phyloP scores from a whole-genome alignment of 1,139 yeast genomes.

The Lodderomyces margitis region DNA sequence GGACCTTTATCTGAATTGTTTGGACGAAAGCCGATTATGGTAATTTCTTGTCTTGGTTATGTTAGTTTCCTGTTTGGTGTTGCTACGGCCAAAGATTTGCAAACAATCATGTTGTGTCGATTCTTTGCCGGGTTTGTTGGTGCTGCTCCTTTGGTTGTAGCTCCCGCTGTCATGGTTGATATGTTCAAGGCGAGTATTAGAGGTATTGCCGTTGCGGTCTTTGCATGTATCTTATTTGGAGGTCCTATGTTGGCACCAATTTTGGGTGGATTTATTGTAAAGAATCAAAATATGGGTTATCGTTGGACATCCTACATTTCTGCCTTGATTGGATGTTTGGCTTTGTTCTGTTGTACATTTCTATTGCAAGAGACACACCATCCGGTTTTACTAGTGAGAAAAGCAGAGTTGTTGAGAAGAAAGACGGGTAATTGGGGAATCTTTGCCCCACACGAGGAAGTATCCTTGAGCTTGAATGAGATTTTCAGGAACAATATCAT shows the following conservation, averaged over 20 bases:
- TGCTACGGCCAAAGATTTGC: conserved; percentile 39
- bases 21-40: conserved; percentile 34
- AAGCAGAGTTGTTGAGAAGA: conserved; percentile 61
- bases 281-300: conserved; percentile 45
- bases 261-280: conserved; percentile 35
- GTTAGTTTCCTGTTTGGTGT: conserved; percentile 37
- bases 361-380: conserved; percentile 50
- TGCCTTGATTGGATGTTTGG: conserved; percentile 45
- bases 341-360: conserved; percentile 29
- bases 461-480: conserved; percentile 58
- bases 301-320: conserved; percentile 58
- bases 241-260: conserved; percentile 49
- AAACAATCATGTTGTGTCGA: conserved; percentile 40
- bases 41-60: conserved; percentile 31
- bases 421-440: conserved; percentile 73
- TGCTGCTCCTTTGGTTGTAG: conserved; percentile 41
- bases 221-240: conserved; percentile 39
- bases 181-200: conserved; percentile 31
- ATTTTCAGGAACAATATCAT: conserved; percentile 66
- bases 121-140: conserved; percentile 44
- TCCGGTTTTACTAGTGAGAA: conserved; percentile 49
- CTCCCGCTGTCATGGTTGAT: conserved; percentile 45
- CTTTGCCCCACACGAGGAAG: conserved; percentile 79
- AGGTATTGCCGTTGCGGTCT: conserved; percentile 36
- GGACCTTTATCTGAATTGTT: conserved; percentile 44